Percentiles rank a stretch among this genome's conserved stretches.
Conservation (phyloP, 352 stramenopile genomes). For the Globisporangium yorkense region DNA sequence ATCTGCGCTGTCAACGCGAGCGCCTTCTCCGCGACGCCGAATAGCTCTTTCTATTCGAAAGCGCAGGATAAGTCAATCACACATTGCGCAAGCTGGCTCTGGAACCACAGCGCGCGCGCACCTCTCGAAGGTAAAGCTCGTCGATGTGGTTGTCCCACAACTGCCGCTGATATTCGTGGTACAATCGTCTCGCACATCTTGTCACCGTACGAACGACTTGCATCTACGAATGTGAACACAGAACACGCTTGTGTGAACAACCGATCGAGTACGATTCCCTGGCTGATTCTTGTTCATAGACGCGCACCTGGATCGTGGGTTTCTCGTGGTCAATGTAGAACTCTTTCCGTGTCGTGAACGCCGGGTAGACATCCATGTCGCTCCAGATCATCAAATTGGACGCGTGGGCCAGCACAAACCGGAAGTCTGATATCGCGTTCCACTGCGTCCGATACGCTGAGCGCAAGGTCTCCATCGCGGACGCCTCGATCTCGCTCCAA, state of each 20-base stretch:
- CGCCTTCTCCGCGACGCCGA: constrained; percentile 37
- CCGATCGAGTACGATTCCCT: neutral
- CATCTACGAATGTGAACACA: constrained; percentile 29
- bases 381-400: constrained; percentile 85
- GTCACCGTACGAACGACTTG: constrained; percentile 66
- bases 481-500: constrained; percentile 42
- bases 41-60: constrained; percentile 16
- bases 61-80: neutral
- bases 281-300: neutral
- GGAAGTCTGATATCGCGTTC: constrained; percentile 37
- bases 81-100: neutral
- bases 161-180: constrained; percentile 73
- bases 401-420: constrained; percentile 48
- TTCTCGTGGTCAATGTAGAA: constrained; percentile 59
- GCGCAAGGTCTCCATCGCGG: constrained; percentile 45
- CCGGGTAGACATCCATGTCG: constrained; percentile 64
- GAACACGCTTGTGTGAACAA: neutral
- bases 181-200: constrained; percentile 50
- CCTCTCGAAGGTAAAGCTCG: constrained; percentile 29
- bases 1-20: constrained; percentile 43
- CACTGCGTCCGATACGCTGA: constrained; percentile 69
- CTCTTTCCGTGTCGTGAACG: constrained; percentile 42
- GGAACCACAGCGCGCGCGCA: constrained; percentile 4
- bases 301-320: constrained; percentile 40
- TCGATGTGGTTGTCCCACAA: constrained; percentile 71